A percentile compares a stretch with the other conserved stretches of the same genome.
Evolutionary conservation across 2,329 filamentous ascomycete genomes (phyloP).

Genomic region (Penicillium glabrum): DNA sequence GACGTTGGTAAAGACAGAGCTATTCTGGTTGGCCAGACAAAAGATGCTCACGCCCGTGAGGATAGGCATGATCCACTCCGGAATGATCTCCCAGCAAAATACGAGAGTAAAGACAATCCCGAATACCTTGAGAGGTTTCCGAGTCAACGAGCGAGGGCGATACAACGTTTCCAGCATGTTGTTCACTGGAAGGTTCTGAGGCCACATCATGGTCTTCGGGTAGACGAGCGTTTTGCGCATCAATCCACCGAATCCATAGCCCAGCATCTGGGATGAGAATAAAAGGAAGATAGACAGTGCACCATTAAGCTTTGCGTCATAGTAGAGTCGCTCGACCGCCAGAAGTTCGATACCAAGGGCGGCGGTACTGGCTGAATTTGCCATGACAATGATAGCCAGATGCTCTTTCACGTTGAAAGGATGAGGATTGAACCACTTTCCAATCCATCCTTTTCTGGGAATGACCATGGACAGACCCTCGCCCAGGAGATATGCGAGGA

Average conservation of each 20-base stretch:
- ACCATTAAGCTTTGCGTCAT: constrained; percentile 41
- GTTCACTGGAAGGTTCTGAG: constrained; percentile 37
- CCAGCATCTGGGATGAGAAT: constrained; percentile 51
- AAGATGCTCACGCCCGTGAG: constrained; percentile 46
- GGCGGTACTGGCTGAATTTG: constrained; percentile 36
- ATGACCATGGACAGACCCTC: constrained; percentile 39
- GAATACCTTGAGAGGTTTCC: constrained; percentile 30
- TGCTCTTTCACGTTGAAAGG: constrained; percentile 42
- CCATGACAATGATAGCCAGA: constrained; percentile 43
- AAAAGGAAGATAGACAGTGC: constrained; percentile 47
- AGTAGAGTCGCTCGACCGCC: constrained; percentile 50
- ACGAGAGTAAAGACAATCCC: constrained; percentile 33
- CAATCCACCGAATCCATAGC: constrained; percentile 52
- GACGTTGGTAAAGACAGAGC: constrained; percentile 48
- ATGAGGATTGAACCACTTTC: constrained; percentile 41
- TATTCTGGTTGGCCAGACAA: constrained; percentile 48
- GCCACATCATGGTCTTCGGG: constrained; percentile 53
- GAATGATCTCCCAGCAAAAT: constrained; percentile 51
- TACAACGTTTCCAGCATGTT: constrained; percentile 44
- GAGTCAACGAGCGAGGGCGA: constrained; percentile 37
- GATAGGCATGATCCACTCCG: constrained; percentile 32
- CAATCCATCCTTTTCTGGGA: constrained; percentile 35
- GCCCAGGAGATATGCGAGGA: constrained; percentile 47
- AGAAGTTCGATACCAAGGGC: constrained; percentile 43
- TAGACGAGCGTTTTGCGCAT: constrained; percentile 49